Percentiles rank a stretch among this genome's conserved stretches.
Conservation (phyloP, 2,329 filamentous ascomycete species). For the Fusarium piperis region DNA sequence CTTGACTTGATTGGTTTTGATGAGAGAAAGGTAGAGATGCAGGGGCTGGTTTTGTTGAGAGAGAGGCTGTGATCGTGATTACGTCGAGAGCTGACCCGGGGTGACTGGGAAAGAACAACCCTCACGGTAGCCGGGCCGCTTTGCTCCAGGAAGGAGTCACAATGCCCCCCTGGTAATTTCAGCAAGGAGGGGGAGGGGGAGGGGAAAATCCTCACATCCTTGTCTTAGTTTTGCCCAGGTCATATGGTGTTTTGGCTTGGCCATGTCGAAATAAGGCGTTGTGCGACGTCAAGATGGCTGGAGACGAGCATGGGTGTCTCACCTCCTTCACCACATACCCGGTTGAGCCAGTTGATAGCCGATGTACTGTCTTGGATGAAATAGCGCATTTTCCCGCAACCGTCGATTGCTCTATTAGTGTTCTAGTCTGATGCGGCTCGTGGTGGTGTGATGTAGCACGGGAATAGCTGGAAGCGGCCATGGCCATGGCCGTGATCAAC, state of each 20-base stretch:
- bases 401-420: neutral
- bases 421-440: neutral
- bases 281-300: neutral
- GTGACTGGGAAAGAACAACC: neutral
- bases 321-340: neutral
- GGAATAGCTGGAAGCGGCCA: neutral
- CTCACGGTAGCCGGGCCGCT: neutral
- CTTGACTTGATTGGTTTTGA: neutral
- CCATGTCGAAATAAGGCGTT: neutral
- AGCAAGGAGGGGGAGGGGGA: neutral
- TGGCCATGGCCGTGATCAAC: too few species aligned
- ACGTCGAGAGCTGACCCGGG: neutral
- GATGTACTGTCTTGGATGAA: neutral
- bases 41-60: neutral
- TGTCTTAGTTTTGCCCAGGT: neutral
- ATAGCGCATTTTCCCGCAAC: neutral
- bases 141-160: neutral
- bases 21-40: neutral
- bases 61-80: neutral
- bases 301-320: neutral
- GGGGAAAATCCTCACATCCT: neutral
- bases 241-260: neutral
- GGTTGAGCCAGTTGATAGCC: neutral
- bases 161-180: neutral
- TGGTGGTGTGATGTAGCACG: neutral